Evolutionary conservation across 2,329 filamentous ascomycete species (phyloP).

Genomic region (Ceratocystis colombiana): DNA sequence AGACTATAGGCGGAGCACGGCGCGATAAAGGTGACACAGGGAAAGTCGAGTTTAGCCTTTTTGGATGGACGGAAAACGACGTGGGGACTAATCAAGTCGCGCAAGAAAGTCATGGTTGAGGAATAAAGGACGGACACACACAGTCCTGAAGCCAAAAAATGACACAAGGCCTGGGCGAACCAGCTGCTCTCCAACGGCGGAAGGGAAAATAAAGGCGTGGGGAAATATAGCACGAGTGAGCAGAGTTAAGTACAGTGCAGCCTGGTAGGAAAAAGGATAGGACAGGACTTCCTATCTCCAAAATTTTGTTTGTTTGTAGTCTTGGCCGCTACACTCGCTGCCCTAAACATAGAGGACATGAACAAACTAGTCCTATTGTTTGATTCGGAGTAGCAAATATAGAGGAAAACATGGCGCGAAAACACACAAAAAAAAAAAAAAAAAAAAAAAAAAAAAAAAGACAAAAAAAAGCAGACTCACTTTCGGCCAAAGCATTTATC

Average conservation of each 20-base stretch:
- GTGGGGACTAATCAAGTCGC: constrained; percentile 1
- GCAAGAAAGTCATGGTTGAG: neutral
- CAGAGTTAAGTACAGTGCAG: neutral
- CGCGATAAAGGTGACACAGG: neutral
- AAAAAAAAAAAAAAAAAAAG: constrained; percentile 1
- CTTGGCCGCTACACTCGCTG: neutral
- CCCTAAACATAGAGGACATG: neutral
- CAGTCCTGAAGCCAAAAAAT: neutral
- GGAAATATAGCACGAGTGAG: neutral
- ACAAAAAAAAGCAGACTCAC: constrained; percentile 35
- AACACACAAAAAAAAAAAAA: neutral
- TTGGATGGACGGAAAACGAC: neutral
- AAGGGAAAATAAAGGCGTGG: neutral
- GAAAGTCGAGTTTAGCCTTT: neutral
- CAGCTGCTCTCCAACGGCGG: neutral
- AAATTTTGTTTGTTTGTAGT: neutral
- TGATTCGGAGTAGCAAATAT: constrained; percentile 24
- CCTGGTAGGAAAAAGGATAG: neutral
- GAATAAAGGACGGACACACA: neutral
- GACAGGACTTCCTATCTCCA: constrained; percentile 1
- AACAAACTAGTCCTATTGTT: neutral
- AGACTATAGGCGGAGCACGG: neutral
- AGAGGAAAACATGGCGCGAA: constrained; percentile 10
- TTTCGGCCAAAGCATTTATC: constrained; percentile 53
- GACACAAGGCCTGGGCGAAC: neutral